A percentile compares a stretch with the other conserved stretches of the same genome.
phyloP scores from a whole-genome alignment of 2,329 filamentous ascomycete genomes.

The Drechslerella coelobrocha region DNA sequence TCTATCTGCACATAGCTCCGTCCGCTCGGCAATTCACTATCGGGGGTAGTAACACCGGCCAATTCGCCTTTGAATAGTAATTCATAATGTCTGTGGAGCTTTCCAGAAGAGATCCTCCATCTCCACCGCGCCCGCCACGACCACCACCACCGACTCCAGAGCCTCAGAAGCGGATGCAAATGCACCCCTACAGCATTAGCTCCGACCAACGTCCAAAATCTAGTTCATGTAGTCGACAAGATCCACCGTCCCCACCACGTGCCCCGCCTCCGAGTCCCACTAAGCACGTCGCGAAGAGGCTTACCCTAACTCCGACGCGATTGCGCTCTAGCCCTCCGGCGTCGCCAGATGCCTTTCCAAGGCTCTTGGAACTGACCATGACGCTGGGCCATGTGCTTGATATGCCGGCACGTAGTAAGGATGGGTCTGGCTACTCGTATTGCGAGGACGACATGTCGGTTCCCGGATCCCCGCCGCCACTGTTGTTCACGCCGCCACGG shows the following conservation, averaged over 20 bases:
- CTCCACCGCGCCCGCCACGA: conserved; percentile 37
- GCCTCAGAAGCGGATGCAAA: conserved; percentile 14
- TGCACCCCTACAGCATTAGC: background rate
- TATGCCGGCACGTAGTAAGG: background rate
- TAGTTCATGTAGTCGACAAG: conserved; percentile 31
- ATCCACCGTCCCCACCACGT: conserved; percentile 44
- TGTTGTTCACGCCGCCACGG: conserved; percentile 23
- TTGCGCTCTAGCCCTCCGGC: background rate
- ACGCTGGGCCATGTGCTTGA: conserved; percentile 27
- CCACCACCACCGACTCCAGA: conserved; percentile 42
- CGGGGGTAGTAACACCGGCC: too few species aligned
- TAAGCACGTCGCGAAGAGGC: background rate
- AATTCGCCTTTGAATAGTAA: too few species aligned
- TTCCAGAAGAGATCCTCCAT: conserved; percentile 40
- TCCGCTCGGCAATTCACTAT: too few species aligned
- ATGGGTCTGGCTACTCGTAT: conserved; percentile 15
- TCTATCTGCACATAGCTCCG: too few species aligned
- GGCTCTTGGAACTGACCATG: conserved; percentile 28
- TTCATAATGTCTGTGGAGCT: too few species aligned
- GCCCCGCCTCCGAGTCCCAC: conserved; percentile 44
- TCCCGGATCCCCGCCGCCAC: conserved; percentile 26
- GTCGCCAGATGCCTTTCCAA: conserved; percentile 20
- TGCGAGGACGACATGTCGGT: conserved; percentile 35
- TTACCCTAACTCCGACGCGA: background rate
- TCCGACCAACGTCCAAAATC: background rate